A percentile compares a stretch with the other conserved stretches of the same genome.
These are phyloP conservation scores for Salisapilia sapeloensis DNA, from an alignment of 352 stramenopile genomes.

Conservation along the genomic window DNA sequence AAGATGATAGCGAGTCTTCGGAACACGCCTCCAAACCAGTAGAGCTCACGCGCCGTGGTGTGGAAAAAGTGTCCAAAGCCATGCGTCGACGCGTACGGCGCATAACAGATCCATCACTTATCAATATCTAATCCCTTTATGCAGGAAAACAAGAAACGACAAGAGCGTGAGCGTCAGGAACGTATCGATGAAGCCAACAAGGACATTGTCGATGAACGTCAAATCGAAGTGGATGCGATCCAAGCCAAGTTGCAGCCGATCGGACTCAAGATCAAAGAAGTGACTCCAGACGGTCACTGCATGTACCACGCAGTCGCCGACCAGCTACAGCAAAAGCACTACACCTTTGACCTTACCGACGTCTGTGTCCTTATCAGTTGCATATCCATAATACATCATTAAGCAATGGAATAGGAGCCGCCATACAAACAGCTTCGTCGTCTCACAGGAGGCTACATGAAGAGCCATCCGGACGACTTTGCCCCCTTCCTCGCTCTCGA, in stretches of 20 bases:
- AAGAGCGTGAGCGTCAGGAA: slow-evolving; percentile 52
- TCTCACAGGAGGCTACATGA: slow-evolving; percentile 68
- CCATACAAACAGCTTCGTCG: slow-evolving; percentile 52
- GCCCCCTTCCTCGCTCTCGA: slow-evolving; percentile 80
- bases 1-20: slow-evolving; percentile 1
- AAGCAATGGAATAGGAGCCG: slow-evolving; percentile 7
- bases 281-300: slow-evolving; percentile 94
- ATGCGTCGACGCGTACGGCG: slow-evolving; percentile 36
- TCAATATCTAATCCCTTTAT: background rate
- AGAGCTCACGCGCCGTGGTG: slow-evolving; percentile 1
- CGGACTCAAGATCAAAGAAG: slow-evolving; percentile 79
- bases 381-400: too few species aligned
- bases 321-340: slow-evolving; percentile 64
- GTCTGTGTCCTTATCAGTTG: too few species aligned
- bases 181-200: slow-evolving; percentile 67
- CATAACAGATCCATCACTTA: background rate
- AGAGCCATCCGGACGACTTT: slow-evolving; percentile 80
- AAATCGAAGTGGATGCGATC: slow-evolving; percentile 72
- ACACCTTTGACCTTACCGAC: slow-evolving; percentile 5
- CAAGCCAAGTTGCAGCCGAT: slow-evolving; percentile 26
- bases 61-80: slow-evolving; percentile 36
- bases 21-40: slow-evolving; percentile 1
- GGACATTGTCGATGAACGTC: slow-evolving; percentile 56
- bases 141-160: slow-evolving; percentile 53
- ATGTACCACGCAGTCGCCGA: slow-evolving; percentile 93